These are phyloP conservation scores for Candida boidinii DNA, from an alignment of 805 yeast genomes.

Conservation along the genomic window DNA sequence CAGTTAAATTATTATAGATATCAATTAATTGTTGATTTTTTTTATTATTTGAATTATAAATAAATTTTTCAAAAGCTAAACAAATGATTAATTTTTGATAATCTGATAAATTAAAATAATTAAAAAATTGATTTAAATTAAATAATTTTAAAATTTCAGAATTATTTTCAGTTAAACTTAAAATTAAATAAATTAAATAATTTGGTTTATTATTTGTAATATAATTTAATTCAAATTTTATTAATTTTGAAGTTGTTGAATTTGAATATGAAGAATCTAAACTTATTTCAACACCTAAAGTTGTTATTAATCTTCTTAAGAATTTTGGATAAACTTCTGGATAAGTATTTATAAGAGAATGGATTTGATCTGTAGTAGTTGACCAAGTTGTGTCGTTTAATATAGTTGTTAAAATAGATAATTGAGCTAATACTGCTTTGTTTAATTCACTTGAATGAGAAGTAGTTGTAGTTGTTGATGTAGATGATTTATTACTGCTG, in stretches of 20 bases:
- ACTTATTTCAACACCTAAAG: constrained; percentile 17
- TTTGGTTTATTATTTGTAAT: constrained; percentile 12
- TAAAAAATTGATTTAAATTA: constrained; percentile 23
- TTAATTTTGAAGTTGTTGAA: constrained; percentile 11
- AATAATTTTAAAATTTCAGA: constrained; percentile 21
- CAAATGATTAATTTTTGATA: constrained; percentile 18
- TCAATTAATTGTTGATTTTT: too few species aligned
- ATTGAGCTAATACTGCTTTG: constrained; percentile 40
- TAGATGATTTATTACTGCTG: constrained; percentile 5
- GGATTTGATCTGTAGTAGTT: constrained; percentile 29
- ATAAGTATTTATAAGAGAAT: constrained; percentile 31
- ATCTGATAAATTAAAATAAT: constrained; percentile 13
- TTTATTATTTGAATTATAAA: too few species aligned
- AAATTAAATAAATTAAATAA: constrained; percentile 8
- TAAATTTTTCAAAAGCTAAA: constrained; percentile 20
- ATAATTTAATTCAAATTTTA: constrained; percentile 16
- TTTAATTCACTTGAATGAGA: not conserved
- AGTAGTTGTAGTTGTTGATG: constrained; percentile 7
- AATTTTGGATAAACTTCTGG: constrained; percentile 25
- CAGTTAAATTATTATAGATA: too few species aligned
- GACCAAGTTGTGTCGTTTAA: constrained; percentile 11
- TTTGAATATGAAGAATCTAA: constrained; percentile 13
- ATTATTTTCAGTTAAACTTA: constrained; percentile 12
- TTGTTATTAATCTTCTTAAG: constrained; percentile 23
- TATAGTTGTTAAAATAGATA: constrained; percentile 41